Evolutionary conservation across 495 filamentous ascomycete species (phyloP).

Genomic region (Aspergillus conjunctus): DNA sequence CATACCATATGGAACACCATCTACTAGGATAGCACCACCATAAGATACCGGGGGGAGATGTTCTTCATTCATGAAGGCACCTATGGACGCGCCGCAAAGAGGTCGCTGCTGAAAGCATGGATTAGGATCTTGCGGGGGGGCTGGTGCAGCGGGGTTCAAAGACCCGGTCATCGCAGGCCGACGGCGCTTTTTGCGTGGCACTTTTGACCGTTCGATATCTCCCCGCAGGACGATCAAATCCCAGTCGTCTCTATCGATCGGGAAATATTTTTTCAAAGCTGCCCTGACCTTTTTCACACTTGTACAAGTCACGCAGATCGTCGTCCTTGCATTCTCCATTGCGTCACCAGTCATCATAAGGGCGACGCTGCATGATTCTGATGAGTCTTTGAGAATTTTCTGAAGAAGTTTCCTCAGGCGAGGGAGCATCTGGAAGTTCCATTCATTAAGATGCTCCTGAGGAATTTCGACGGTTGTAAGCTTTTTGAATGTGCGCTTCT

Average conservation of each 20-base stretch:
- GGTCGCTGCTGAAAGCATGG: slow-evolving; percentile 71
- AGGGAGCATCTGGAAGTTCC: slow-evolving; percentile 71
- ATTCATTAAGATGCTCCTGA: slow-evolving; percentile 64
- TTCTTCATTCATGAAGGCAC: slow-evolving; percentile 79
- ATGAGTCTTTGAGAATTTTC: slow-evolving; percentile 58
- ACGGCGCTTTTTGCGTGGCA: slow-evolving; percentile 48
- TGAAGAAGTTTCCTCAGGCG: slow-evolving; percentile 69
- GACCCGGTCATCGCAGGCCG: slow-evolving; percentile 42
- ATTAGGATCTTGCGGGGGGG: slow-evolving; percentile 41
- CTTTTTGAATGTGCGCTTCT: slow-evolving; percentile 49
- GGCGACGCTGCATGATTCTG: slow-evolving; percentile 72
- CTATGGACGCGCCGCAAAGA: slow-evolving; percentile 86
- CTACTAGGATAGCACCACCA: slow-evolving; percentile 82
- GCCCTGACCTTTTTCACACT: slow-evolving; percentile 71
- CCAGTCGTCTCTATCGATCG: slow-evolving; percentile 62
- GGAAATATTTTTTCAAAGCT: slow-evolving; percentile 70
- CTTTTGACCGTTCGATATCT: slow-evolving; percentile 69
- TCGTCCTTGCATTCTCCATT: slow-evolving; percentile 64
- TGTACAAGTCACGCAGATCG: slow-evolving; percentile 73
- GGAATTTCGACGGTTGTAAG: slow-evolving; percentile 54
- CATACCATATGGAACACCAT: slow-evolving; percentile 84
- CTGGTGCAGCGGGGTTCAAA: slow-evolving; percentile 32
- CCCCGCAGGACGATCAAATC: slow-evolving; percentile 65
- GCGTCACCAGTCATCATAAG: slow-evolving; percentile 75
- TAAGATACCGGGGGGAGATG: slow-evolving; percentile 89